Percentiles rank a stretch among this genome's conserved stretches.
Conservation (phyloP, 1,139 yeast genomes). For the Yamadazyma diospyri region DNA sequence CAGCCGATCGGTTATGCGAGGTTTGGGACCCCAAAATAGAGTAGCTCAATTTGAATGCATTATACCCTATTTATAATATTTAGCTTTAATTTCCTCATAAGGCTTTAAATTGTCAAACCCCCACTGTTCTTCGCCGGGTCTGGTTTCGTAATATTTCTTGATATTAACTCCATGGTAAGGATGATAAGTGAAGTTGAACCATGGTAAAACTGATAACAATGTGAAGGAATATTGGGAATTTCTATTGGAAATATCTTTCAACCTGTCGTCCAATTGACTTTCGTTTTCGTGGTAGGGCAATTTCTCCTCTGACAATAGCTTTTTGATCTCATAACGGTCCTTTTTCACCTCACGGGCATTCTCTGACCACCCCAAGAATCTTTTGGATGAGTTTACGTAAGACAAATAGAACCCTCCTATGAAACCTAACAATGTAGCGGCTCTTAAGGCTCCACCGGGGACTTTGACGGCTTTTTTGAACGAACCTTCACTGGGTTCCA, state of each 20-base stretch:
- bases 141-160: slow-evolving; percentile 62
- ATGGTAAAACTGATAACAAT: slow-evolving; percentile 63
- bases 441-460: slow-evolving; percentile 57
- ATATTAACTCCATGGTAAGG: slow-evolving; percentile 81
- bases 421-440: slow-evolving; percentile 58
- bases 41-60: too few relatives aligned
- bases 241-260: slow-evolving; percentile 75
- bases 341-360: slow-evolving; percentile 66
- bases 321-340: slow-evolving; percentile 74
- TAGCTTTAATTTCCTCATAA: slow-evolving; percentile 44
- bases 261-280: slow-evolving; percentile 61
- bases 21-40: too few relatives aligned
- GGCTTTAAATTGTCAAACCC: slow-evolving; percentile 40
- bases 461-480: slow-evolving; percentile 51
- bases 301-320: slow-evolving; percentile 61
- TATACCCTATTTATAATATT: slow-evolving; percentile 23
- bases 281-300: slow-evolving; percentile 64
- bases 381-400: slow-evolving; percentile 59
- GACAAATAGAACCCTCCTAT: slow-evolving; percentile 72
- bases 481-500: slow-evolving; percentile 62
- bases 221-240: slow-evolving; percentile 74
- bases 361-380: slow-evolving; percentile 80
- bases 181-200: slow-evolving; percentile 81
- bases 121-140: slow-evolving; percentile 54
- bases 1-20: too few relatives aligned